Evolutionary conservation across 371 early-diverging fungal genomes (phyloP), one percentile per base, ranked within the genome.

Genomic region (Apophysomyces elegans): DNA sequence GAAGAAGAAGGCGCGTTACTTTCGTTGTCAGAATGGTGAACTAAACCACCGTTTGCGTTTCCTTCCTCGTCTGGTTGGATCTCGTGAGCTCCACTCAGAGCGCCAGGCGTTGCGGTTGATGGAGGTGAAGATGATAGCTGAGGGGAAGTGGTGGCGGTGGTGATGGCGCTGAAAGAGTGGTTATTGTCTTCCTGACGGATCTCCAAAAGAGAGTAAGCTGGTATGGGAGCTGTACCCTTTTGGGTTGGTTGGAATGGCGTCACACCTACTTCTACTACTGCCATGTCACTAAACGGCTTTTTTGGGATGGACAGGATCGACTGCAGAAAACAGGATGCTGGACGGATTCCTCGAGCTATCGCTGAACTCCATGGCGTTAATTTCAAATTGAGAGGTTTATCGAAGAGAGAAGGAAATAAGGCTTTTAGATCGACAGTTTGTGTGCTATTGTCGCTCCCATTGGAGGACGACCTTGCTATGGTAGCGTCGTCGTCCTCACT

Each of bases 301-400:
- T 26, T 26, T 26, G 26, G 26, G 26, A 26, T 26, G 26, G 46
- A 16, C 13, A 45, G 13, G 46, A 45, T 45, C 46, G 46, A 13
- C 16, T 45, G 46, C 13, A 45, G 16, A 16, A 45, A 45, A 7
- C 13, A 45, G 5, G 16, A 16, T 13, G 46, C n/a, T 45, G 13
- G 46, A 45, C 16, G 46, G 46, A 45, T 45, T 16, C 46, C 46
- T 45, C 46, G 46, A 45, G 46, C 46, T 45, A 16, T 45, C 16
- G 16, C 13, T 45, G 46, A 45, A n/a, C 16, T 13, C 46, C 46
- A 45, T 13, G 46, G 46, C 6, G 16, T 16, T 13, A 16, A 0
- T 16, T 13, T 45, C n/a, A 13, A 13, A 6, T 13, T 5, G 13
- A 13, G 46, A 13, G 13, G 46, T 13, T 16, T 45, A 16, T 45